A percentile compares a stretch with the other conserved stretches of the same genome.
phyloP scores from a whole-genome alignment of 140 eudicot species.

The Flaveria floridana region DNA sequence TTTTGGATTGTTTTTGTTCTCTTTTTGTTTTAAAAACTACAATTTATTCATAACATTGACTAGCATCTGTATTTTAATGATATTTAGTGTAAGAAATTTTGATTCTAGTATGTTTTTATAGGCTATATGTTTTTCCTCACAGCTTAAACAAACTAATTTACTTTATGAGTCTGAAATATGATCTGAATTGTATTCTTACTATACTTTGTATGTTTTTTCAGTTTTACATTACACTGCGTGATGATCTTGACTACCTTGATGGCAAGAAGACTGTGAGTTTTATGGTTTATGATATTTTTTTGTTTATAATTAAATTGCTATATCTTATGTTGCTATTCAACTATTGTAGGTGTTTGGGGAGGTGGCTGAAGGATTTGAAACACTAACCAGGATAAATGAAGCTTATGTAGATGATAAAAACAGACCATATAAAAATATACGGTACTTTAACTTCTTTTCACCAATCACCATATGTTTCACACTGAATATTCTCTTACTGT shows the following conservation, averaged over 20 bases:
- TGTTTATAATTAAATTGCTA: not conserved
- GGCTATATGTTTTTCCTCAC: not conserved
- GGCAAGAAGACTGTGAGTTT: conserved; percentile 93
- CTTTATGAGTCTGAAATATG: not conserved
- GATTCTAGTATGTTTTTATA: not conserved
- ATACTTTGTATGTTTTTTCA: conserved; percentile 36
- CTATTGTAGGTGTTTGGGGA: conserved; percentile 79
- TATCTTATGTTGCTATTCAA: conserved; percentile 19
- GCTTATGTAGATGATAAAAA: conserved; percentile 82
- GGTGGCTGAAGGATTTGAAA: conserved; percentile 92
- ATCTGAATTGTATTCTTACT: conserved; percentile 18
- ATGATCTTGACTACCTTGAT: conserved; percentile 92
- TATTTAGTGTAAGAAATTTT: conserved; percentile 11
- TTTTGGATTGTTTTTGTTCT: not conserved
- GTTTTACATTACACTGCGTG: conserved; percentile 90
- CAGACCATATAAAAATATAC: conserved; percentile 83
- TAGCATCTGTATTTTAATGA: not conserved
- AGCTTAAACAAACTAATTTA: conserved; percentile 5
- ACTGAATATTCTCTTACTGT: not conserved
- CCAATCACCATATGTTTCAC: conserved; percentile 21
- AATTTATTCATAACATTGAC: not conserved
- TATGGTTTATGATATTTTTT: conserved; percentile 14
- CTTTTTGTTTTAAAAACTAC: not conserved
- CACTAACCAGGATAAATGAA: conserved; percentile 77
- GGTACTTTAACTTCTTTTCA: conserved; percentile 41